Conservation (phyloP, 441 rosid genomes). For the Eutrema salsugineum region DNA sequence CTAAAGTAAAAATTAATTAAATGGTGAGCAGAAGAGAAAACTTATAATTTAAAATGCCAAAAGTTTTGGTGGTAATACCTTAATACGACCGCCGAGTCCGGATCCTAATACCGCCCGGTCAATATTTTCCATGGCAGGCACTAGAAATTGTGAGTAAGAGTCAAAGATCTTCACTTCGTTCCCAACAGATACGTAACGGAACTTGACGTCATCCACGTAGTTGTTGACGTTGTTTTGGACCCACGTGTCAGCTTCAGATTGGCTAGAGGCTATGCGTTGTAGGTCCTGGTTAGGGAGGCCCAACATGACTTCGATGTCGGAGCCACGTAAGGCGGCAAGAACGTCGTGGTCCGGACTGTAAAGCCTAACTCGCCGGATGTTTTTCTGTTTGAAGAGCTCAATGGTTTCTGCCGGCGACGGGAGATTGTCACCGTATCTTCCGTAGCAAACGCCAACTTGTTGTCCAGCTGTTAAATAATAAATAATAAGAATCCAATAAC, state of each 20-base stretch:
- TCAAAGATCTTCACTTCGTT: slow-evolving; percentile 33
- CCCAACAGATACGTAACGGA: slow-evolving; percentile 50
- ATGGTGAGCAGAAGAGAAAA: no score
- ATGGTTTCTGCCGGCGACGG: slow-evolving; percentile 13
- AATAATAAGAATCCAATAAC: no score
- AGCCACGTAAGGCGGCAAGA: slow-evolving; percentile 22
- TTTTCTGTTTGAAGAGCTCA: neutral
- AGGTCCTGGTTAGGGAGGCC: slow-evolving; percentile 27
- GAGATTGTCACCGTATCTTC: slow-evolving; percentile 7
- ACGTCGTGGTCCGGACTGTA: slow-evolving; percentile 10
- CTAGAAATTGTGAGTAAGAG: slow-evolving; percentile 17
- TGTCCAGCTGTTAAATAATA: slow-evolving; percentile 2
- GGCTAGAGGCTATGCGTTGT: slow-evolving; percentile 29
- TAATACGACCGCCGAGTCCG: slow-evolving; percentile 28
- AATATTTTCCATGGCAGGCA: slow-evolving; percentile 38
- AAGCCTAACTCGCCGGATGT: slow-evolving; percentile 9
- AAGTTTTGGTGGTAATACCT: slow-evolving; percentile 13
- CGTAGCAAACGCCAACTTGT: slow-evolving; percentile 23
- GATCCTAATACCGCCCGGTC: slow-evolving; percentile 24
- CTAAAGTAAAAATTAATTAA: neutral
- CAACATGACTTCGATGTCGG: slow-evolving; percentile 15
- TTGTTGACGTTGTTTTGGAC: slow-evolving; percentile 33
- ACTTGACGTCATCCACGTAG: slow-evolving; percentile 30
- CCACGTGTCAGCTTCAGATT: slow-evolving; percentile 40
- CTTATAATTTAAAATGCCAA: neutral